Conservation (phyloP, 768 basidiomycete genomes). For the Lactarius hengduanensis region DNA sequence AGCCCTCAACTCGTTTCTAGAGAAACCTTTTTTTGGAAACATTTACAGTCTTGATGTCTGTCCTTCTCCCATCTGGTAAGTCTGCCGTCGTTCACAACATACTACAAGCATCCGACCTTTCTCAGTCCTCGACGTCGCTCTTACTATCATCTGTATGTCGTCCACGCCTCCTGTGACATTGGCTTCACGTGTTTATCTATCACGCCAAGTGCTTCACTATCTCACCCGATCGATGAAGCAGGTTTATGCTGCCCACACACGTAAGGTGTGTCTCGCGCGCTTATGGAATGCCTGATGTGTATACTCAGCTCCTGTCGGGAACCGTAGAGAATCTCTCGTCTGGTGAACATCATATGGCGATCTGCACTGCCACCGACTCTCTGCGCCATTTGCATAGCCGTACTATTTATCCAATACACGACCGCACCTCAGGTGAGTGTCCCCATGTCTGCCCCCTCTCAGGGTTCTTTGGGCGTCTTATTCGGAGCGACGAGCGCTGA, state of each 20-base stretch:
- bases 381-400: slow-evolving; percentile 2
- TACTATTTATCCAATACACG: neutral
- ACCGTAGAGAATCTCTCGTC: slow-evolving; percentile 2
- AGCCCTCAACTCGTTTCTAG: neutral
- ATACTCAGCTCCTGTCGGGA: neutral
- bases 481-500: slow-evolving; percentile 1
- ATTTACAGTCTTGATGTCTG: neutral
- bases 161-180: neutral
- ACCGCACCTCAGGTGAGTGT: neutral
- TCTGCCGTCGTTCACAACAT: neutral
- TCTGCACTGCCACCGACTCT: slow-evolving; percentile 20
- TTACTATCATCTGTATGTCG: neutral
- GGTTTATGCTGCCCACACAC: neutral
- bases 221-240: slow-evolving; percentile 1
- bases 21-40: neutral
- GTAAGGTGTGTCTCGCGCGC: slow-evolving; percentile 6
- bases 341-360: slow-evolving; percentile 13
- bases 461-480: neutral
- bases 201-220: neutral
- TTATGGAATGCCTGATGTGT: too few species aligned
- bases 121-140: neutral
- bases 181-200: neutral
- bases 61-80: neutral
- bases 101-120: neutral
- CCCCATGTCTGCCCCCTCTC: neutral